A percentile compares a stretch with the other conserved stretches of the same genome.
These are phyloP conservation scores for Rhynchosporium secalis DNA, from an alignment of 2,329 filamentous ascomycete species.

Conservation along the genomic window DNA sequence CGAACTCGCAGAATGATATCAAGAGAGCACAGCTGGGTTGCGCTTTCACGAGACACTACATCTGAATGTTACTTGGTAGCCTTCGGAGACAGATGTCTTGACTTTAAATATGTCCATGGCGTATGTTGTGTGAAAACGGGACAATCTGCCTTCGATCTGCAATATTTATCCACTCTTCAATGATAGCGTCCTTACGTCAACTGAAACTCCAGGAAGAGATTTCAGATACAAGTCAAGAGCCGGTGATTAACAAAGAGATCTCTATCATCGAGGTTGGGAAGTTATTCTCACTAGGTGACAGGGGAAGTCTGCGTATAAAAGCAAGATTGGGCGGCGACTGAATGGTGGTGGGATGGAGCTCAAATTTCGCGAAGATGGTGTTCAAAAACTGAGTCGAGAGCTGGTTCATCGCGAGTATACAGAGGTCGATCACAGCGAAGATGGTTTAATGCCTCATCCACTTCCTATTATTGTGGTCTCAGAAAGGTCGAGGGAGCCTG, in stretches of 20 bases:
- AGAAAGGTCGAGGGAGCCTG: neutral
- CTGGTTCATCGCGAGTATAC: slow-evolving; percentile 14
- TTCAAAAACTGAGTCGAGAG: neutral
- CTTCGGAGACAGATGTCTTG: slow-evolving; percentile 15
- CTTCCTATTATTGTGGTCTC: slow-evolving; percentile 15
- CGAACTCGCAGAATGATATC: slow-evolving; percentile 18
- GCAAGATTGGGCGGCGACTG: neutral
- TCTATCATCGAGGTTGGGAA: neutral
- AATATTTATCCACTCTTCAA: slow-evolving; percentile 2
- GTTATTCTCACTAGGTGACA: slow-evolving; percentile 2
- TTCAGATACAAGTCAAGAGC: neutral
- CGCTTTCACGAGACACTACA: slow-evolving; percentile 14
- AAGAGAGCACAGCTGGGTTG: slow-evolving; percentile 21
- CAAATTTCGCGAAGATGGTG: neutral
- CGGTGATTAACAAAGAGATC: neutral
- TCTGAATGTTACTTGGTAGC: slow-evolving; percentile 18
- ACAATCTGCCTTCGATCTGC: slow-evolving; percentile 15
- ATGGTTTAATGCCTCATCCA: neutral
- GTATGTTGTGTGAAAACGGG: slow-evolving; percentile 10
- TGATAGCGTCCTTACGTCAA: neutral
- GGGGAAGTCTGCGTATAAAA: slow-evolving; percentile 4
- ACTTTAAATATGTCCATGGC: slow-evolving; percentile 10
- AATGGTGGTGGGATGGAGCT: slow-evolving; percentile 8
- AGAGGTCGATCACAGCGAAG: slow-evolving; percentile 8
- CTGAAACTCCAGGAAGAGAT: neutral